These are phyloP conservation scores for Pseudogymnoascus sp. DNA, from an alignment of 2,329 filamentous ascomycete genomes.

Conservation along the genomic window DNA sequence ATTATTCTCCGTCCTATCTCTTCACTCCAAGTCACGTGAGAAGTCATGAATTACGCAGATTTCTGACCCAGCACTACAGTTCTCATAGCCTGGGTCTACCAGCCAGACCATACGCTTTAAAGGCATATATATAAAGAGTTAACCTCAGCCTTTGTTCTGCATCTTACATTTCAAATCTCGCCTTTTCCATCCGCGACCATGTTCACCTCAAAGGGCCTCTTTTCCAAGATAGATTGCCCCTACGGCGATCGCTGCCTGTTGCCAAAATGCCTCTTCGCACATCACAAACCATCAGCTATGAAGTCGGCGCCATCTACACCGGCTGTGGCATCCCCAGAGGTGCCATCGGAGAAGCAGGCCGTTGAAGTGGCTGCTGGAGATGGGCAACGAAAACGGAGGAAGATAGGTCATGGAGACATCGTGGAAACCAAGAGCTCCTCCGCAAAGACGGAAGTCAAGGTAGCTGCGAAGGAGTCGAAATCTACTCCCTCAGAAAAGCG, in stretches of 20 bases:
- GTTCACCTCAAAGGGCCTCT: slow-evolving; percentile 27
- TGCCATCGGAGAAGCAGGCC: not conserved
- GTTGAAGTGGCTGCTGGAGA: slow-evolving; percentile 20
- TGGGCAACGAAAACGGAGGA: slow-evolving; percentile 27
- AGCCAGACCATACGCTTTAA: not conserved
- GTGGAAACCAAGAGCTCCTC: not conserved
- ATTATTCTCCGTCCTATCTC: not conserved
- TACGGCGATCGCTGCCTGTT: slow-evolving; percentile 24
- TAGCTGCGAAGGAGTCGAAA: not conserved
- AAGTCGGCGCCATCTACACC: not conserved
- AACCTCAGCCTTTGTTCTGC: not conserved
- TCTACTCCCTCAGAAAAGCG: slow-evolving; percentile 14
- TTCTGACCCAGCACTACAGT: not conserved
- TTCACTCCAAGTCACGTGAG: not conserved
- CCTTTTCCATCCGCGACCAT: slow-evolving; percentile 15
- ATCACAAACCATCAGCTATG: slow-evolving; percentile 10
- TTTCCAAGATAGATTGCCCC: slow-evolving; percentile 25
- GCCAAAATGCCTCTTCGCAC: slow-evolving; percentile 27
- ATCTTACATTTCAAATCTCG: not conserved
- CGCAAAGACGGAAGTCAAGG: not conserved
- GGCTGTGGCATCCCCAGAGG: not conserved
- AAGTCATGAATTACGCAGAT: not conserved
- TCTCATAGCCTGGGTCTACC: not conserved
- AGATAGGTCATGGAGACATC: slow-evolving; percentile 15
- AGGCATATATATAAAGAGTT: not conserved